These are phyloP conservation scores for Rhodotorula sp. DNA, from an alignment of 1,284 basidiomycete species.

Conservation along the genomic window DNA sequence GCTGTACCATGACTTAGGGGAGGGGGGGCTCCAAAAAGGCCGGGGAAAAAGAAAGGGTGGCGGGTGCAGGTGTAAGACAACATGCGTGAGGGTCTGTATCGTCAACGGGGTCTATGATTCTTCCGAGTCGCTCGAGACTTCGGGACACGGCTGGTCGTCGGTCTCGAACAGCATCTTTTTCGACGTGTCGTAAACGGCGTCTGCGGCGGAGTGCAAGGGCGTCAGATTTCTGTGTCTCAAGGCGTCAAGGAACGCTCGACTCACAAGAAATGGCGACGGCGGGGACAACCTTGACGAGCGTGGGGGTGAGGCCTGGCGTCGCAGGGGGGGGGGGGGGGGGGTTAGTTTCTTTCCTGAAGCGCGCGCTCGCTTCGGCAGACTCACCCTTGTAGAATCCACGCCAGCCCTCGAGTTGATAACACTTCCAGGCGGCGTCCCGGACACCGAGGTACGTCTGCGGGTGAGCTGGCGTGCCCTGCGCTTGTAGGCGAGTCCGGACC, in stretches of 20 bases:
- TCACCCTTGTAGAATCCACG: slow-evolving; percentile 92
- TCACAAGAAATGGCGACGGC: slow-evolving; percentile 80
- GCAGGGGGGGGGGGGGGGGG: too few species aligned
- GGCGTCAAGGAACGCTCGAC: background rate
- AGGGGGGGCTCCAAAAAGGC: too few species aligned
- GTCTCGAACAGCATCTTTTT: slow-evolving; percentile 36
- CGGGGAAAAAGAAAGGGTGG: background rate
- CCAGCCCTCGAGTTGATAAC: slow-evolving; percentile 83
- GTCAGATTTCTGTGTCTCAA: background rate
- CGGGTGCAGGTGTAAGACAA: background rate
- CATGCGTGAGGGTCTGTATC: background rate
- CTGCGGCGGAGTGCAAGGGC: background rate
- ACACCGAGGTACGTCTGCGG: slow-evolving; percentile 85
- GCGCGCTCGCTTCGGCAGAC: slow-evolving; percentile 48
- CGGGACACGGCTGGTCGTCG: slow-evolving; percentile 14
- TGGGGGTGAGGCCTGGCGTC: slow-evolving; percentile 39
- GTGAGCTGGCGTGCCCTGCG: slow-evolving; percentile 88
- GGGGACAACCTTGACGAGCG: slow-evolving; percentile 69
- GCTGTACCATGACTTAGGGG: too few species aligned
- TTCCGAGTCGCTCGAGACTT: slow-evolving; percentile 3
- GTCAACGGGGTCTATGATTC: background rate
- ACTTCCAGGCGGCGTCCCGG: slow-evolving; percentile 77
- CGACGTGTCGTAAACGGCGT: slow-evolving; percentile 38
- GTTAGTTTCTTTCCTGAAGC: slow-evolving; percentile 52
- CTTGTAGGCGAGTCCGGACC: slow-evolving; percentile 90